Percentiles rank a stretch among this genome's conserved stretches.
These are phyloP conservation scores for Tylopilus sp. DNA, from an alignment of 1,284 basidiomycete species.

Conservation along the genomic window DNA sequence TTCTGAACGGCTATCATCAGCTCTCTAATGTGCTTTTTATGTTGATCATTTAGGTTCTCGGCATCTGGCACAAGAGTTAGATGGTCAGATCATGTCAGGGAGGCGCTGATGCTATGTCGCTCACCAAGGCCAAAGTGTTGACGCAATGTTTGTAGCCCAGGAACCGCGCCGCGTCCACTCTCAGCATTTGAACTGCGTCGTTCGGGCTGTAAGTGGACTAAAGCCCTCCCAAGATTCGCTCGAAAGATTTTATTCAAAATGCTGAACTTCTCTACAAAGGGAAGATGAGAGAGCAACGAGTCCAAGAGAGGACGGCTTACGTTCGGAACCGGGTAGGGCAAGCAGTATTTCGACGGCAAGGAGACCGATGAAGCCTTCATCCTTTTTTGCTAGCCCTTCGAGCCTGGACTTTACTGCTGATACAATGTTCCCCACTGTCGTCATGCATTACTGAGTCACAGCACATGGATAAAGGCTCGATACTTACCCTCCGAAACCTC, in stretches of 20 bases:
- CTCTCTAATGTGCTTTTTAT: slow-evolving; percentile 14
- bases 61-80: slow-evolving; percentile 13
- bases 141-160: slow-evolving; percentile 9
- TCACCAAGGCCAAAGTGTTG: slow-evolving; percentile 23
- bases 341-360: slow-evolving; percentile 36
- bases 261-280: slow-evolving; percentile 13
- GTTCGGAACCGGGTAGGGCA: slow-evolving; percentile 13
- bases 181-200: background rate
- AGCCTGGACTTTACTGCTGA: slow-evolving; percentile 15
- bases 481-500: slow-evolving; percentile 17
- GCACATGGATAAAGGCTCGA: background rate
- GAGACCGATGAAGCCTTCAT: slow-evolving; percentile 23
- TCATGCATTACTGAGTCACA: background rate
- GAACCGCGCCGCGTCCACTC: too few species aligned
- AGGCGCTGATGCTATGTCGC: background rate
- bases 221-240: slow-evolving; percentile 28
- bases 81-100: background rate
- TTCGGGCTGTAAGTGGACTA: slow-evolving; percentile 15
- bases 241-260: slow-evolving; percentile 16
- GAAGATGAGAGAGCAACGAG: background rate
- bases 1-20: slow-evolving; percentile 13
- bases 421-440: slow-evolving; percentile 18
- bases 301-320: slow-evolving; percentile 6
- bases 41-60: background rate
- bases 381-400: slow-evolving; percentile 19